A percentile compares a stretch with the other conserved stretches of the same genome.
Evolutionary conservation across 202 grass and related monocot genomes (phyloP).

Genomic region (Miscanthus sacchariflorus): DNA sequence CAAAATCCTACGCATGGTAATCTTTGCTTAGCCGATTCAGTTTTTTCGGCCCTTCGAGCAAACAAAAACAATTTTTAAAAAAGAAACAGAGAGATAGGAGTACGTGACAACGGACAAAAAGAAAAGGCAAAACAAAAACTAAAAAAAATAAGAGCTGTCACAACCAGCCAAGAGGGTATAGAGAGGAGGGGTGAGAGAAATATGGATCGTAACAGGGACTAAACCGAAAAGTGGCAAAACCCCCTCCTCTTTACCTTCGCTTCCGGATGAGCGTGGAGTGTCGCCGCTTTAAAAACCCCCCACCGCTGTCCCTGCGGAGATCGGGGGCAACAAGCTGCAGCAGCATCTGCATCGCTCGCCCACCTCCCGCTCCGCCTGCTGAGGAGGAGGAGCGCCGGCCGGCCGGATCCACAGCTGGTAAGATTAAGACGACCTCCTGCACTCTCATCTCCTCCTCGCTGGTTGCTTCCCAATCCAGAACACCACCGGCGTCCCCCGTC

Average conservation of each 20-base stretch:
- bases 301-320: background rate
- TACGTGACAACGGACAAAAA: no score
- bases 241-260: background rate
- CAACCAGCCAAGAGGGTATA: background rate
- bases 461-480: no score
- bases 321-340: background rate
- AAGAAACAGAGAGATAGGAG: no score
- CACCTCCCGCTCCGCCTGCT: no score
- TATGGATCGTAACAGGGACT: background rate
- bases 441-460: background rate
- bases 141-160: background rate
- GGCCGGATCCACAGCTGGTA: background rate
- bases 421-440: background rate
- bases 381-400: no score
- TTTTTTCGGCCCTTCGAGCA: no score
- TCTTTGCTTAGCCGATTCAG: no score
- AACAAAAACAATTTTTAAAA: no score
- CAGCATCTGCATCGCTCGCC: background rate
- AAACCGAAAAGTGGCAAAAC: background rate
- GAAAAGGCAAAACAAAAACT: no score
- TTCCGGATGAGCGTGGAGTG: background rate
- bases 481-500: no score
- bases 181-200: background rate
- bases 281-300: background rate
- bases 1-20: no score